These are phyloP conservation scores for Erythrophleum fordii DNA, from an alignment of 306 rosid species.

Conservation along the genomic window DNA sequence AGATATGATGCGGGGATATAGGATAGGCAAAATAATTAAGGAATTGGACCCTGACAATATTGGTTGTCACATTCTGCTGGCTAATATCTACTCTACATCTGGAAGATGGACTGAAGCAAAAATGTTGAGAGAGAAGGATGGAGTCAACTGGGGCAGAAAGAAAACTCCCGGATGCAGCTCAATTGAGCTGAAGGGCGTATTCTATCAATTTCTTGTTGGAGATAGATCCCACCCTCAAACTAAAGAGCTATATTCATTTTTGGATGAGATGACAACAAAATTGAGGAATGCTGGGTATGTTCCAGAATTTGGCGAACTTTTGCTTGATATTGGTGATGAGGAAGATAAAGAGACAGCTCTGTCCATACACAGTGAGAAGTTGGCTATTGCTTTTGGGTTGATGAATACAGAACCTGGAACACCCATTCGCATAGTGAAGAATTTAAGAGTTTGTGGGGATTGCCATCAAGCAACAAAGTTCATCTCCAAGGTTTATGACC, in stretches of 20 bases:
- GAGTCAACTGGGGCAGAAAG: slow-evolving; percentile 13
- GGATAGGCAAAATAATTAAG: slow-evolving; percentile 60
- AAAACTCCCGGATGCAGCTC: slow-evolving; percentile 45
- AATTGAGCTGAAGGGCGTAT: slow-evolving; percentile 47
- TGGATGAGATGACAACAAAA: slow-evolving; percentile 49
- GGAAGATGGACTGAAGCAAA: slow-evolving; percentile 50
- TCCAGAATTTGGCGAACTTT: slow-evolving; percentile 31
- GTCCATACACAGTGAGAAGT: slow-evolving; percentile 13
- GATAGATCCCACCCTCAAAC: slow-evolving; percentile 61
- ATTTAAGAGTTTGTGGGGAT: slow-evolving; percentile 64
- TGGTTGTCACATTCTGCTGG: slow-evolving; percentile 61
- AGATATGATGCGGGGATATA: slow-evolving; percentile 60
- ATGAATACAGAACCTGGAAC: slow-evolving; percentile 48
- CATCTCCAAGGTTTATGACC: slow-evolving; percentile 10
- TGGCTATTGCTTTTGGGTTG: slow-evolving; percentile 43
- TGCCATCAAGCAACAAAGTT: slow-evolving; percentile 48
- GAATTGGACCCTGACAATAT: slow-evolving; percentile 57
- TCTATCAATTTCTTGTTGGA: slow-evolving; percentile 55
- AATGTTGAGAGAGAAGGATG: slow-evolving; percentile 47
- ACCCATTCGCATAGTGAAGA: slow-evolving; percentile 61
- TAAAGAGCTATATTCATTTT: slow-evolving; percentile 38
- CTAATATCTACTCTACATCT: slow-evolving; percentile 62
- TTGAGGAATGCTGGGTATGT: slow-evolving; percentile 53
- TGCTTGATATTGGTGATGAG: slow-evolving; percentile 42
- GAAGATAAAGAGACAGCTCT: slow-evolving; percentile 57